A percentile compares a stretch with the other conserved stretches of the same genome.
These are phyloP conservation scores for Tricharina praecox DNA, from an alignment of 495 filamentous ascomycete genomes.

Conservation along the genomic window DNA sequence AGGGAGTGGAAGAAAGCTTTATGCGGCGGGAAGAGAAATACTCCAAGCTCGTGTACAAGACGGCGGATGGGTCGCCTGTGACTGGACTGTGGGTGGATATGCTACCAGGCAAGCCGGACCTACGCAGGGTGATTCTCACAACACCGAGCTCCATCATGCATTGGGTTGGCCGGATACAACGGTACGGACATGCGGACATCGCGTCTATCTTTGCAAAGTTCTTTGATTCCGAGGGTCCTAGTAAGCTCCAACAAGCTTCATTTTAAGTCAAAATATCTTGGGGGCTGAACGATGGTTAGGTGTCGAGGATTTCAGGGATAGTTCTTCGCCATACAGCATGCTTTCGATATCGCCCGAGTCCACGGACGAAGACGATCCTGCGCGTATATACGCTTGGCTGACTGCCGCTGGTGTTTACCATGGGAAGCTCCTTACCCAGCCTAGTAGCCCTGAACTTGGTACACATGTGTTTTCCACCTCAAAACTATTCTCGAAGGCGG, in stretches of 20 bases:
- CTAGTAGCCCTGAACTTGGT: conserved; percentile 40
- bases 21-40: conserved; percentile 91
- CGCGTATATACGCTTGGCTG: conserved; percentile 79
- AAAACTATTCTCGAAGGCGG: conserved; percentile 54
- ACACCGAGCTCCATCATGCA: conserved; percentile 61
- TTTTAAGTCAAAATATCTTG: conserved; percentile 5
- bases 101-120: conserved; percentile 45
- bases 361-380: conserved; percentile 34
- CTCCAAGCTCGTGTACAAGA: conserved; percentile 59
- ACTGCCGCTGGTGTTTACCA: conserved; percentile 74
- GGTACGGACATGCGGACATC: conserved; percentile 59
- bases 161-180: conserved; percentile 57
- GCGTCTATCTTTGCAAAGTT: conserved; percentile 67
- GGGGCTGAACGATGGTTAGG: conserved; percentile 8
- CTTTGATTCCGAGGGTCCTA: conserved; percentile 55
- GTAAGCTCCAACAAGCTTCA: conserved; percentile 11
- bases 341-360: conserved; percentile 60
- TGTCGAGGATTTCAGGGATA: conserved; percentile 25
- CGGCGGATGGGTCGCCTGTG: conserved; percentile 56
- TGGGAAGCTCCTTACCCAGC: conserved; percentile 47
- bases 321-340: conserved; percentile 19
- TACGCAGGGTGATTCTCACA: conserved; percentile 56
- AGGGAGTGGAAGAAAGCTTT: conserved; percentile 70
- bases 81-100: conserved; percentile 68
- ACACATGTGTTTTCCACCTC: conserved; percentile 49